Evolutionary conservation across 192 early-diverging fungal species (phyloP).

Genomic region (Linnemannia hyalina): DNA sequence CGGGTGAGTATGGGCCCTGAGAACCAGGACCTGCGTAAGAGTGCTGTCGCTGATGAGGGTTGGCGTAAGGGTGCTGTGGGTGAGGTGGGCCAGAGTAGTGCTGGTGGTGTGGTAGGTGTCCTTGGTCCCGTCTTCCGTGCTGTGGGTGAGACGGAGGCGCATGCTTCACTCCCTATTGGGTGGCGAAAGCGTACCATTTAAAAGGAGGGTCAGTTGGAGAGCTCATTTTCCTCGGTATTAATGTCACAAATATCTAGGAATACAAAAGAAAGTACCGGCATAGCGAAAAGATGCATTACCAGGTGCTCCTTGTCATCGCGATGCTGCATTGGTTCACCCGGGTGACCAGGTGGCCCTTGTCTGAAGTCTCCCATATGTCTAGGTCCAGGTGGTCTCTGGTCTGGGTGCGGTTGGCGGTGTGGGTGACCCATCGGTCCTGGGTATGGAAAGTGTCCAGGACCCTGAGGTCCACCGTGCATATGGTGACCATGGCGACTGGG

Average conservation of each 20-base stretch:
- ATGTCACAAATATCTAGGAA: not conserved
- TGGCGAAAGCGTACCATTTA: not conserved
- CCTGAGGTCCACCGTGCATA: conserved; percentile 16
- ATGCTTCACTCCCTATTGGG: conserved; percentile 13
- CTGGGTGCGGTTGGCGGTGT: conserved; percentile 25
- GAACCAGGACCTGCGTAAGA: conserved; percentile 33
- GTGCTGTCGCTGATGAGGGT: conserved; percentile 42
- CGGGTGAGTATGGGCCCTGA: conserved; percentile 29
- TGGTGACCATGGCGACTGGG: conserved; percentile 10
- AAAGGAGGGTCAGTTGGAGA: not conserved
- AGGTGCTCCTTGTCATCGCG: conserved; percentile 28
- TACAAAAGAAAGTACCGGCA: not conserved
- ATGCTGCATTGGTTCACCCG: conserved; percentile 9
- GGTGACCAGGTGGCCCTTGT: conserved; percentile 12
- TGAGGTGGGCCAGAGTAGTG: conserved; percentile 26
- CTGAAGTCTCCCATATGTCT: conserved; percentile 15
- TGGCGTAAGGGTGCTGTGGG: conserved; percentile 21
- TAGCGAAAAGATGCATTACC: not conserved
- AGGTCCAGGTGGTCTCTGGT: conserved; percentile 9
- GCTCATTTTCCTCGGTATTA: not conserved
- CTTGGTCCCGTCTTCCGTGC: conserved; percentile 16
- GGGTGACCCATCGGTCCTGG: conserved; percentile 19
- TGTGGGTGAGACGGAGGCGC: conserved; percentile 13
- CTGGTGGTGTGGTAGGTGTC: conserved; percentile 23
- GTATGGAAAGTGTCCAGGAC: conserved; percentile 4